Evolutionary conservation across 345 rosid genomes (phyloP), one percentile per base, ranked within the genome.

Genomic region (Boechera stricta): DNA sequence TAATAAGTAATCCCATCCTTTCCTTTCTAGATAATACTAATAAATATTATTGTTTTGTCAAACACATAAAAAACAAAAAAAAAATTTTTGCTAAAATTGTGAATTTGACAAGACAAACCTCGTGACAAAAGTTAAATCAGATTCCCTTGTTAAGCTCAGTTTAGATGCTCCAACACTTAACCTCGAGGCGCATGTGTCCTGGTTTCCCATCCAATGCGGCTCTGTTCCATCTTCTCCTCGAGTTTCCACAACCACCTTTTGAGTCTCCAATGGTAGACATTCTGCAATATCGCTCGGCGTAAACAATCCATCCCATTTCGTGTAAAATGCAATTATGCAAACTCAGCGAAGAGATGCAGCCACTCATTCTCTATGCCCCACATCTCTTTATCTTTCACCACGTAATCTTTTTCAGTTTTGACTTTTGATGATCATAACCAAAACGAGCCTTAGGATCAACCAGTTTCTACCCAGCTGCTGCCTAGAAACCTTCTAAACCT

Each of bases 401-500:
- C 1, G 8, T 38, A 38, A 10, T 35, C 38, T 35, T 35, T 35
- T 35, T 41, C 49, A 51, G 16, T 18, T 74, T 74, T 52, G 21
- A 62, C 32, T 18, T 74, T 74, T 52, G 21, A 62, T 57, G 41
- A 32, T 35, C 35, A 12, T 18, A 18, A 57, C 31, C 16, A 71
- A 2, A 52, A 33, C 12, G 64, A 69, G 47, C 51, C 47, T 10
- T 59, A 8, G 71, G 11, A 77, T 82, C 71, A 78, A 47, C 74
- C 66, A 63, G 67, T 72, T 64, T 85, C 87, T 69, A 86, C 68
- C 97, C 97, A 94, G 80, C 96, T 87, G 79, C 88, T 87, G 15
- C 93, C 94, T 28, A 79, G 74, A 64, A 90, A 80, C 55, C 79
- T 86, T 32, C 52, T 83, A 71, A 78, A 29, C 69, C 57, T 84